A percentile compares a stretch with the other conserved stretches of the same genome.
Conservation (phyloP, 768 basidiomycete genomes). For the Mycena filopes region DNA sequence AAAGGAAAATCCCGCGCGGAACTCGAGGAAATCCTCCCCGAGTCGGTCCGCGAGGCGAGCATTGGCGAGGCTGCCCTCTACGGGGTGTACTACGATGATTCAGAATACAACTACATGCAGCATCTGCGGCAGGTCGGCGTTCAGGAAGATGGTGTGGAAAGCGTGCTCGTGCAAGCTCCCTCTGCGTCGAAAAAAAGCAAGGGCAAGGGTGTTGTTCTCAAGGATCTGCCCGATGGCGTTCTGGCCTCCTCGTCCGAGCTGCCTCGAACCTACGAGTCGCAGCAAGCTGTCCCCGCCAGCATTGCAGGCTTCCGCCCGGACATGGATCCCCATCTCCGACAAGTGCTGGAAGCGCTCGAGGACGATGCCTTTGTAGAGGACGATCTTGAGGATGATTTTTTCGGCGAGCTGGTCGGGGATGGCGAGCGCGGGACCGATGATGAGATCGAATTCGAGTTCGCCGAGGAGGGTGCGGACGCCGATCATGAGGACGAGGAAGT, state of each 20-base stretch:
- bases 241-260: conserved; percentile 81
- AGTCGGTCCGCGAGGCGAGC: conserved; percentile 61
- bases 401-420: conserved; percentile 73
- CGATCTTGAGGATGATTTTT: conserved; percentile 79
- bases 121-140: conserved; percentile 85
- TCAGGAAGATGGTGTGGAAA: conserved; percentile 85
- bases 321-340: conserved; percentile 95
- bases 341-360: conserved; percentile 92
- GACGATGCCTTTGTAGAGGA: conserved; percentile 95
- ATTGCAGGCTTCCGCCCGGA: conserved; percentile 93
- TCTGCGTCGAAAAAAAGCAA: conserved; percentile 45
- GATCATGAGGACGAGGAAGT: conserved; percentile 40
- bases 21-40: conserved; percentile 68
- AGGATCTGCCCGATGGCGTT: conserved; percentile 74
- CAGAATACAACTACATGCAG: conserved; percentile 98
- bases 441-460: conserved; percentile 73
- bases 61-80: conserved; percentile 90
- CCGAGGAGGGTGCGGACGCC: conserved; percentile 62
- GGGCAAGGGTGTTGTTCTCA: conserved; percentile 53
- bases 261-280: conserved; percentile 77
- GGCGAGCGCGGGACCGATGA: conserved; percentile 76
- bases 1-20: conserved; percentile 89
- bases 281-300: conserved; percentile 82
- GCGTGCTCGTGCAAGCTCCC: conserved; percentile 83
- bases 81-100: conserved; percentile 95